Base-by-base conservation (phyloP, 345 rosid species). In the thale cress (Arabidopsis thaliana) region DNA sequence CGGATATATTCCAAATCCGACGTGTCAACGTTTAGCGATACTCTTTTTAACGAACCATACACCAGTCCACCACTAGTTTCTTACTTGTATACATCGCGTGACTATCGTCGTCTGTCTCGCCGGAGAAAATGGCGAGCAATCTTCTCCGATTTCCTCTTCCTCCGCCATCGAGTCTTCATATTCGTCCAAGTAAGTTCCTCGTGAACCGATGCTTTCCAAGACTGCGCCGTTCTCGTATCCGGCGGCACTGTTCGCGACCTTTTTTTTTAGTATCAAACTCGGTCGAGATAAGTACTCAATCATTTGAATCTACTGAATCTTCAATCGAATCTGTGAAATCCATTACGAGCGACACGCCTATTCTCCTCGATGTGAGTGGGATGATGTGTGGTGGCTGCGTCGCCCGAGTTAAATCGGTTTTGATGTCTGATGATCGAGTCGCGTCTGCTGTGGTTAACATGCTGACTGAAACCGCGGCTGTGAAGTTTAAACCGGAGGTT, bases 301-400 rank as follows among this genome's bases (percentile, higher is more conserved):
- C 81, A 22, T 72, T 65, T 48, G 77, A 65, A 65, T 71, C 81
- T 7, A 24, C 69, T 14, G 50, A 68, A 60, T 44, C 67, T 46
- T 62, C 83, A 1, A 38, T 57, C 4, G 61, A 64, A 37, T 71
- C 71, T 24, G 25, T 69, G n/a, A 73, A 69, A 41, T 52, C 58
- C 8, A 38, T 77, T 13, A 30, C 77, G 10, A 69, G 74, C 23
- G 85, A 86, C 49, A 71, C 81, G 41, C 85, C 86, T 2, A 59
- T 90, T 57, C 91, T 91, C 37, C 93, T 91, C 38, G 90, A 89
- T 51, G 96, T 95, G 63, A 72, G 78, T 49, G 97, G 97, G 56
- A 91, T 91, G 97, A 92, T 95, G 97, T 95, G 97, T 72, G 98
- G 97, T 38, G 89, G 90, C 23, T 94, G 98, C 63, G 97, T 89